Percentiles rank a stretch among this genome's conserved stretches.
phyloP scores from a whole-genome alignment of 176 grass and related monocot genomes.

The Eragrostis curvula region DNA sequence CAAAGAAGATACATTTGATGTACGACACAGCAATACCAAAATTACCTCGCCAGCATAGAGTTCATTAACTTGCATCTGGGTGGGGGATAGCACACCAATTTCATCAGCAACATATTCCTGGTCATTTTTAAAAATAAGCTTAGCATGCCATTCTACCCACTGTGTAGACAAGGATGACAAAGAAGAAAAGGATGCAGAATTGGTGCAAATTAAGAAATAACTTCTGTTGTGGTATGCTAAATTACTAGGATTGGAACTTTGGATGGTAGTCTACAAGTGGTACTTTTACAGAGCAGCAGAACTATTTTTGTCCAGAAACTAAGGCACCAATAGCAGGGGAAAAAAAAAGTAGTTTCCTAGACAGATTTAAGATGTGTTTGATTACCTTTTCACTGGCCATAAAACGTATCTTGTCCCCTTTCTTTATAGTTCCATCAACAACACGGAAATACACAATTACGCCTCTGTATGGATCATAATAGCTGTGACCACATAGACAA shows the following conservation, averaged over 20 bases:
- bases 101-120: conserved; percentile 93
- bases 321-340: no score
- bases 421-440: conserved; percentile 85
- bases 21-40: conserved; percentile 25
- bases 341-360: not conserved
- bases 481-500: conserved; percentile 66
- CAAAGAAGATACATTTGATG: conserved; percentile 12
- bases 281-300: conserved; percentile 1
- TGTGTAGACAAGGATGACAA: conserved; percentile 15
- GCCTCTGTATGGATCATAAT: conserved; percentile 97
- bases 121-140: conserved; percentile 50
- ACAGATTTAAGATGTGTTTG: conserved; percentile 21
- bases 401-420: conserved; percentile 89
- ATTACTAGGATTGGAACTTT: not conserved
- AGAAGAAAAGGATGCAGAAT: not conserved
- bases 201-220: conserved; percentile 8
- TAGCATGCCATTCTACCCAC: conserved; percentile 39
- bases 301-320: no score
- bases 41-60: conserved; percentile 93
- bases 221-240: not conserved
- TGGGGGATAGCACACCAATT: conserved; percentile 95
- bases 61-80: conserved; percentile 83
- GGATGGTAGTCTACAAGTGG: not conserved
- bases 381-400: conserved; percentile 92
- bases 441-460: conserved; percentile 98